Evolutionary conservation across 73 alveolate species (phyloP), one percentile per base, ranked within the genome.

Genomic region (Blepharisma stoltei): DNA sequence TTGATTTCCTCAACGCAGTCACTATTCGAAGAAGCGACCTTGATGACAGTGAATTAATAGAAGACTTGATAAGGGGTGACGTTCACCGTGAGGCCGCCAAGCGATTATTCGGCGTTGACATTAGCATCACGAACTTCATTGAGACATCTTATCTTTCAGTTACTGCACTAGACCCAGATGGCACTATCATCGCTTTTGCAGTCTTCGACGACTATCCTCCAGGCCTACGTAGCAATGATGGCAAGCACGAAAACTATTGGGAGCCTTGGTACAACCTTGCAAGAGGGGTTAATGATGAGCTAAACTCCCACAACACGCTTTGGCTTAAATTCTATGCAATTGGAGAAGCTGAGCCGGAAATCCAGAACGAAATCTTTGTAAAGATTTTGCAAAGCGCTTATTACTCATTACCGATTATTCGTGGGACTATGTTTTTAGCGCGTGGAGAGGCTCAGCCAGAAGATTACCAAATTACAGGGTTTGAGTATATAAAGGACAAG

Each of bases 121-220:
- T 95, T 7, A 84, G 81, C 66, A 82, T 92, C 50, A 90, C 90
- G 8, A 93, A 85, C 55, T 54, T 93, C 54, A 87, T 93, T 66
- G 98, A 93, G 67, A 88, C 94, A 18, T 84, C 95, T 65, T 90
- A 84, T 71, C 86, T 93, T 21, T 66, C 93, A 18, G 88, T 93
- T 68, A 88, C 95, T n/a, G 96, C 90, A 53, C 84, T 93, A 50
- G 90, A 90, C 80, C 81, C 81, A 32, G 81, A 90, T 45, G 94
- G 94, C 37, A 69, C 66, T 8, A 88, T 93, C n/a, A 88, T 90
- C 37, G 98, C 94, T 52, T 86, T 86, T 75, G 98, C 98, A 18
- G 93, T 93, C 18, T 93, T 93, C 70, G 93, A 90, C 81, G 98
- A 93, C 70, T 87, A 71, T 77, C 98, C 96, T 9, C 90, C 91